phyloP scores from a whole-genome alignment of 345 rosid species.

The Eutrema yunnanense region DNA sequence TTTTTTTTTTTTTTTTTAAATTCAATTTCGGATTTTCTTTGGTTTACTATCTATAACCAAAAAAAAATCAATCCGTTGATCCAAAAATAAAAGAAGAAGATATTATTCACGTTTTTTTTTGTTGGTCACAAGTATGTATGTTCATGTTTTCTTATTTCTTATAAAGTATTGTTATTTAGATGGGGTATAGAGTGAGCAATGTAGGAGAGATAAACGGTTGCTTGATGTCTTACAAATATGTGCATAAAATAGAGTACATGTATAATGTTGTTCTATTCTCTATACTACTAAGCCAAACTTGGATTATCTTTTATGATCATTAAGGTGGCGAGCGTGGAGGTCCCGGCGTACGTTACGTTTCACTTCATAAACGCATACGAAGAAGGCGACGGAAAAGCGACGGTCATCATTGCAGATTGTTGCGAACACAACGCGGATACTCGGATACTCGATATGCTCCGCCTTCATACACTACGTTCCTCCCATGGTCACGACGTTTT shows the following conservation, averaged over 20 bases:
- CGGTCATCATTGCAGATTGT: slow-evolving; percentile 70
- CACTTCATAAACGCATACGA: slow-evolving; percentile 96
- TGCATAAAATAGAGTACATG: not conserved
- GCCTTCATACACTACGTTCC: slow-evolving; percentile 71
- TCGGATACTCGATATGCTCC: slow-evolving; percentile 64
- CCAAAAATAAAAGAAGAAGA: too few species aligned
- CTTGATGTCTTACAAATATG: not conserved
- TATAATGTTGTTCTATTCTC: not conserved
- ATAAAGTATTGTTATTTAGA: not conserved
- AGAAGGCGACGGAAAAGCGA: slow-evolving; percentile 73
- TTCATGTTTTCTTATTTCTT: not conserved
- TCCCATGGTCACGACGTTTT: slow-evolving; percentile 54
- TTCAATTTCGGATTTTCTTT: not conserved
- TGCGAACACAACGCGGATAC: slow-evolving; percentile 87
- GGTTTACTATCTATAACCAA: not conserved
- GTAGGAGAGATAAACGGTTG: not conserved
- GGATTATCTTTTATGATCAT: not conserved
- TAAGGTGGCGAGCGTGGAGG: slow-evolving; percentile 92
- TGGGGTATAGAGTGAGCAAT: not conserved
- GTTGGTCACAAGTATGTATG: too few species aligned
- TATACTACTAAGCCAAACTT: not conserved
- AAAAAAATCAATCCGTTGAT: not conserved
- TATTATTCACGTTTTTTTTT: not conserved
- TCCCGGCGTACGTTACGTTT: slow-evolving; percentile 76
- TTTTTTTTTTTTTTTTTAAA: too few species aligned